A percentile compares a stretch with the other conserved stretches of the same genome.
Conservation (phyloP, 2,329 filamentous ascomycete genomes). For the Trematosphaeria pertusa region DNA sequence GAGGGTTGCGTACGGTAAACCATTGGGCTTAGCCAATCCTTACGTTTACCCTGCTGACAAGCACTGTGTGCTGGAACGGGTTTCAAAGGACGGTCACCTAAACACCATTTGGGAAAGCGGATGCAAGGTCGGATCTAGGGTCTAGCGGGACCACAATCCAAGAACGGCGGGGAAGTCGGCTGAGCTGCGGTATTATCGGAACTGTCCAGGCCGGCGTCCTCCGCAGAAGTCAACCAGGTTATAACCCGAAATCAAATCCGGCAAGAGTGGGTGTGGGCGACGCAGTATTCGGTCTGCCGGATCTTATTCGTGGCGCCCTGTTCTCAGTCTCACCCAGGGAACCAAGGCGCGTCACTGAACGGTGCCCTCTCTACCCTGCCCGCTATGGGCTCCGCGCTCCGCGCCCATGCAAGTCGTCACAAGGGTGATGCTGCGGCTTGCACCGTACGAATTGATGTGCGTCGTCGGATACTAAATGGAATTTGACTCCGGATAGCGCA, state of each 20-base stretch:
- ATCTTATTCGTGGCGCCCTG: neutral
- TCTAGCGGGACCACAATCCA: constrained; percentile 41
- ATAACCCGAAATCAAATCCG: constrained; percentile 26
- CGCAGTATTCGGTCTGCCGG: constrained; percentile 1
- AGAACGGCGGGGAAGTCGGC: constrained; percentile 44
- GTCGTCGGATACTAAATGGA: constrained; percentile 6
- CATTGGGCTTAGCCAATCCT: constrained; percentile 34
- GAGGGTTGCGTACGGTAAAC: constrained; percentile 29
- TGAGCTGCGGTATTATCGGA: constrained; percentile 33
- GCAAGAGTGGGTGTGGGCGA: constrained; percentile 18
- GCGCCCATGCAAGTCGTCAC: neutral
- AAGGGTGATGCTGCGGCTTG: neutral
- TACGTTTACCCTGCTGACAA: constrained; percentile 39
- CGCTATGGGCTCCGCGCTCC: neutral
- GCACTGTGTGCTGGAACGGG: constrained; percentile 38
- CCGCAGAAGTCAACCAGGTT: constrained; percentile 33
- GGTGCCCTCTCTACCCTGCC: neutral
- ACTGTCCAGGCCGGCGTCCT: constrained; percentile 38
- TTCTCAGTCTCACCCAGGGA: neutral
- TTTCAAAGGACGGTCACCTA: constrained; percentile 42
- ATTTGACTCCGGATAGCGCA: constrained; percentile 13
- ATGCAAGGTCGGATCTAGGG: constrained; percentile 40
- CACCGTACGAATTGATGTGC: constrained; percentile 19
- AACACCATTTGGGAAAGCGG: constrained; percentile 34
- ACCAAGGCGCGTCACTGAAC: constrained; percentile 1